Evolutionary conservation across 2,329 filamentous ascomycete species (phyloP).

Genomic region (Sporothrix inflata): DNA sequence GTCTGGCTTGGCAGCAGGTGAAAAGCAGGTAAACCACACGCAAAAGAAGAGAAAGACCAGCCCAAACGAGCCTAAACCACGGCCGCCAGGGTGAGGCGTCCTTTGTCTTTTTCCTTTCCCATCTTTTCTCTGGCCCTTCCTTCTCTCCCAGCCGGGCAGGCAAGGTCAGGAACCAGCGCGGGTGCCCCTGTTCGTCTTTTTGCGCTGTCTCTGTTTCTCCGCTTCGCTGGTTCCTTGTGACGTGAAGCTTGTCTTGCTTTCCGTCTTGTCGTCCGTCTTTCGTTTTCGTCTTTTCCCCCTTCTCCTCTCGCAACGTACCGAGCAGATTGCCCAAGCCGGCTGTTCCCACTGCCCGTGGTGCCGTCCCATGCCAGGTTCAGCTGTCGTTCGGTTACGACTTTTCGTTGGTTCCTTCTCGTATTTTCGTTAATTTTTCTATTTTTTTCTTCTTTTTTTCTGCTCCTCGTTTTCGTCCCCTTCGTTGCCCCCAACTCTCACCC

Average conservation of each 20-base stretch:
- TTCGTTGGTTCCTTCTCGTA: not conserved
- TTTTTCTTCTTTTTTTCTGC: not conserved
- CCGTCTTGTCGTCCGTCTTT: not conserved
- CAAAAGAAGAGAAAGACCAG: not conserved
- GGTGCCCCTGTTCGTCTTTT: not conserved
- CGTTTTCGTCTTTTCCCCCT: not conserved
- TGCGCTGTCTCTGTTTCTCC: not conserved
- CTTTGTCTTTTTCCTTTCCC: too few species aligned
- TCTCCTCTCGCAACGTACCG: not conserved
- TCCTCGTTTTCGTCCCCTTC: not conserved
- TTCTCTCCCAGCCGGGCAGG: not conserved
- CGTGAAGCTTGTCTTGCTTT: not conserved
- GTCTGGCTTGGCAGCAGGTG: conserved; percentile 4
- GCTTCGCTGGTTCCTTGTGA: conserved; percentile 20
- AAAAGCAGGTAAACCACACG: not conserved
- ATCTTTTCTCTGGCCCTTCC: not conserved
- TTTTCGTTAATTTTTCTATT: not conserved
- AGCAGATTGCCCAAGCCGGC: not conserved
- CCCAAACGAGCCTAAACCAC: not conserved
- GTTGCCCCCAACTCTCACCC: not conserved
- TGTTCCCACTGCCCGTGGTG: not conserved
- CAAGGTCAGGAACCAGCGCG: not conserved
- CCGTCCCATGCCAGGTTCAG: not conserved
- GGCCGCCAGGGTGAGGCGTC: not conserved
- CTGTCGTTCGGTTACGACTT: too few species aligned